Base-by-base conservation (phyloP, 106 monocot genomes). In the Hemerocallis citrina region DNA sequence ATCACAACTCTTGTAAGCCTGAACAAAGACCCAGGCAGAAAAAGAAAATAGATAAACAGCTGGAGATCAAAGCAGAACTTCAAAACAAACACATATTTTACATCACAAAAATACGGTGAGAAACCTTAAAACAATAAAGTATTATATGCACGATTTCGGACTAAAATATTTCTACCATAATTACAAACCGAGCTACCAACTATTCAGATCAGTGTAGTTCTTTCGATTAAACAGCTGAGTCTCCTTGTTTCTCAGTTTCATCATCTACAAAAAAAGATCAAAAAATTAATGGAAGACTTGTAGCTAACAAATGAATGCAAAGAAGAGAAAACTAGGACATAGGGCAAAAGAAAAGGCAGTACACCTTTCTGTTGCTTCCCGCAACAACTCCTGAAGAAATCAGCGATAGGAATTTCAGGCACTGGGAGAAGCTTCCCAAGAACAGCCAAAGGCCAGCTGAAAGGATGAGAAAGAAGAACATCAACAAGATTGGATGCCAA, bases 351-450 rank as follows among this genome's bases (percentile, higher is more conserved):
- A 59, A 59, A 4, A 24, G 6, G 5, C n/a, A n/a, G n/a, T n/a
- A n/a, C 4, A 59, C 59, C 59, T 59, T 23, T 59, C 24, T 11
- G 35, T 7, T 38, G 36, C 15, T 23, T 59, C 37, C 34, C 13
- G 15, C 57, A 74, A 25, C 85, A 75, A 1, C 77, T 70, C 57
- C 23, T 23, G 27, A 74, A 78, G 58, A 61, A 75, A 3, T 69
- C 71, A 28, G 10, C 59, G 11, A 81, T 3, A 27, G 94, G 89
- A 2, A 28, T 77, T 7, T 72, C 29, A 0, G 94, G 85, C 10
- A 94, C 85, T 13, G 89, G 89, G 58, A 95, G 58, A 29, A 89
- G 75, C 52, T 95, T 95, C n/a, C 86, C 95, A 15, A 78, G 12
- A 24, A 72, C 6, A 31, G 95, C 89, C 45, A 95, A 54, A 7